These are phyloP conservation scores for Cytospora schulzeri DNA, from an alignment of 2,329 filamentous ascomycete species.

Conservation along the genomic window DNA sequence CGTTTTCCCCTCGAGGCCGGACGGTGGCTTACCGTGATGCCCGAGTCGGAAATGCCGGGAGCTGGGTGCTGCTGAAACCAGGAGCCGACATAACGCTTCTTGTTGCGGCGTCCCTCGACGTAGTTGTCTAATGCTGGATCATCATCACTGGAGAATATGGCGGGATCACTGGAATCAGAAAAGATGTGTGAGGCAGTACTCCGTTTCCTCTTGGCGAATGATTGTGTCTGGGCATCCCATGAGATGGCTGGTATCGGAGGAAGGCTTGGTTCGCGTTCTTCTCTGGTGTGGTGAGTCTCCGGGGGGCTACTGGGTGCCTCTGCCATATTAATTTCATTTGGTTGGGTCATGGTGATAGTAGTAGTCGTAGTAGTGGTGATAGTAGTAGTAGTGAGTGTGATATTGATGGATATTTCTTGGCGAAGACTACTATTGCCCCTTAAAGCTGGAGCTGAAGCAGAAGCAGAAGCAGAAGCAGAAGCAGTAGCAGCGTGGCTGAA, in stretches of 20 bases:
- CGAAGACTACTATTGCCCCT: not conserved
- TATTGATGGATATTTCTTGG: not conserved
- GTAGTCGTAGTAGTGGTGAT: not conserved
- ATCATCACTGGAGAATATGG: slow-evolving; percentile 73
- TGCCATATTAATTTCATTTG: slow-evolving; percentile 35
- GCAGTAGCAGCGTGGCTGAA: not conserved
- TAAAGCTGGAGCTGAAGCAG: not conserved
- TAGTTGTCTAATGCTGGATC: slow-evolving; percentile 70
- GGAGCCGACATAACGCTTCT: slow-evolving; percentile 64
- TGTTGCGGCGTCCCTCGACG: slow-evolving; percentile 55
- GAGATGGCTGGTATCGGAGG: slow-evolving; percentile 43
- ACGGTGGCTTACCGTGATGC: slow-evolving; percentile 20
- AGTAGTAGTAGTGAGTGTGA: not conserved
- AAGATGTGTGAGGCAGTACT: slow-evolving; percentile 40
- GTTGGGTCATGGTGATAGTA: not conserved
- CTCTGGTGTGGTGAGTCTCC: not conserved
- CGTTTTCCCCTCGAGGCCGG: slow-evolving; percentile 46
- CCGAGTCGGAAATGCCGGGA: slow-evolving; percentile 36
- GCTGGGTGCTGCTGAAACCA: slow-evolving; percentile 67
- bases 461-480: no score
- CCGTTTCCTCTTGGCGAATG: slow-evolving; percentile 47
- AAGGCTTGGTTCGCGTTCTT: slow-evolving; percentile 40
- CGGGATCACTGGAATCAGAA: slow-evolving; percentile 69
- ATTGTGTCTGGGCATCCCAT: slow-evolving; percentile 43
- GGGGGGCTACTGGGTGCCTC: slow-evolving; percentile 37